Evolutionary conservation across 83 land plant genomes (phyloP).

Genomic region (Picea abies): DNA sequence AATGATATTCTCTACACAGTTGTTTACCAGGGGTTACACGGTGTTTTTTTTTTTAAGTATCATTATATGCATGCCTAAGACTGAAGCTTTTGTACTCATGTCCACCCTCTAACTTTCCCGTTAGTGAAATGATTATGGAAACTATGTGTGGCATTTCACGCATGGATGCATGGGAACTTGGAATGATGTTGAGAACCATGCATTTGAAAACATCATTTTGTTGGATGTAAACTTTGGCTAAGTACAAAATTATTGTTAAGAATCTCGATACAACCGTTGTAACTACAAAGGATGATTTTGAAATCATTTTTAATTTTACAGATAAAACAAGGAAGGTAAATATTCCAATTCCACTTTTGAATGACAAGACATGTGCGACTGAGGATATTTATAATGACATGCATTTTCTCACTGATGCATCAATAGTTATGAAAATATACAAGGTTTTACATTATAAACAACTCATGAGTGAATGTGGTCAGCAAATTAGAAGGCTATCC

Average conservation of each 20-base stretch:
- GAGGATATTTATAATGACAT: slow-evolving; percentile 52
- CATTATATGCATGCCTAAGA: too few species aligned
- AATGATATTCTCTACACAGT: too few species aligned
- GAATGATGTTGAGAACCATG: too few species aligned
- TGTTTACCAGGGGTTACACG: too few species aligned
- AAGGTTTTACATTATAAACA: slow-evolving; percentile 46
- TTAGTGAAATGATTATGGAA: too few species aligned
- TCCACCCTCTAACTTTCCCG: too few species aligned
- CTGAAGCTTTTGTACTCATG: too few species aligned
- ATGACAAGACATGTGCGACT: slow-evolving; percentile 59
- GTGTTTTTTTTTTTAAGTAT: too few species aligned
- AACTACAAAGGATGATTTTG: slow-evolving; percentile 44
- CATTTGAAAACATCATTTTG: slow-evolving; percentile 25
- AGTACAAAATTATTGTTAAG: slow-evolving; percentile 65
- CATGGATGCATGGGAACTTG: too few species aligned
- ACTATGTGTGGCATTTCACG: too few species aligned
- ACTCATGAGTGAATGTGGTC: slow-evolving; percentile 40
- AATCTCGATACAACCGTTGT: slow-evolving; percentile 55
- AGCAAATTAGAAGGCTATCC: slow-evolving; percentile 19
- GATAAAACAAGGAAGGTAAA: slow-evolving; percentile 74
- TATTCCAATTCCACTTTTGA: slow-evolving; percentile 60
- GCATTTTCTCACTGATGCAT: slow-evolving; percentile 54
- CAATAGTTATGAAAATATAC: slow-evolving; percentile 63
- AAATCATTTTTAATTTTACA: slow-evolving; percentile 68
- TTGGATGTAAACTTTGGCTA: slow-evolving; percentile 47